Evolutionary conservation across 805 yeast genomes (phyloP).

Genomic region (Saccharomycopsis fodiens): DNA sequence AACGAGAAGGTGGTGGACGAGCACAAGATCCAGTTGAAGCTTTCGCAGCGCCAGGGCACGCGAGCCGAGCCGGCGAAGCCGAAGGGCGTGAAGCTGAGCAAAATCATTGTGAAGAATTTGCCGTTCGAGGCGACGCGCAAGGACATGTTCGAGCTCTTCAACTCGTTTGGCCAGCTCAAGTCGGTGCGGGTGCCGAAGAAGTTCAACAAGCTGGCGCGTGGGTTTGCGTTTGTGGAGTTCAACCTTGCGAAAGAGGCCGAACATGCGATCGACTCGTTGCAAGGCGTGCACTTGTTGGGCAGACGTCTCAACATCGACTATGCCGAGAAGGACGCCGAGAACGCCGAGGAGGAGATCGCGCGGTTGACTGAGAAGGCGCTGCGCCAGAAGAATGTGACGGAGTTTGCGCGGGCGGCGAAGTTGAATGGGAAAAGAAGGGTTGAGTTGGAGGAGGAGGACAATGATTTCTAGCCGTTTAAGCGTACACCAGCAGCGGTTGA

Average conservation of each 20-base stretch:
- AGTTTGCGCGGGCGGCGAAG: conserved; percentile 56
- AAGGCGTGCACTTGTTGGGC: conserved; percentile 94
- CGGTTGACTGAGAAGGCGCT: conserved; percentile 82
- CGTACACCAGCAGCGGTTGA: too few relatives aligned
- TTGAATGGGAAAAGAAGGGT: conserved; percentile 68
- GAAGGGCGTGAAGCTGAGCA: conserved; percentile 42
- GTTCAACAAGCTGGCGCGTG: conserved; percentile 90
- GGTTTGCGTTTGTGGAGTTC: conserved; percentile 96
- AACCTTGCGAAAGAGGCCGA: conserved; percentile 84
- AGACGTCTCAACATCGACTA: conserved; percentile 89
- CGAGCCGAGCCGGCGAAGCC: too few relatives aligned
- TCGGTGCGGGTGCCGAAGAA: conserved; percentile 95
- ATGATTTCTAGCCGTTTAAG: too few relatives aligned
- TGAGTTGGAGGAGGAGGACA: conserved; percentile 54
- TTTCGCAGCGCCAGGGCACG: conserved; percentile 69
- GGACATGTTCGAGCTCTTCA: conserved; percentile 87
- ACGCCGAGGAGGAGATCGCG: conserved; percentile 86
- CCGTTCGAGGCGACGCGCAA: conserved; percentile 94
- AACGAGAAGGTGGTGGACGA: conserved; percentile 81
- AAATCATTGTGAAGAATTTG: conserved; percentile 89
- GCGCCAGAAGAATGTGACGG: conserved; percentile 72
- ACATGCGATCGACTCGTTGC: conserved; percentile 84
- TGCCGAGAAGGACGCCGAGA: conserved; percentile 74
- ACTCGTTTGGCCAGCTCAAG: conserved; percentile 89
- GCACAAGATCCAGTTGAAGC: conserved; percentile 80